These are phyloP conservation scores for Naganishia randhawae DNA, from an alignment of 768 basidiomycete species.

Conservation along the genomic window DNA sequence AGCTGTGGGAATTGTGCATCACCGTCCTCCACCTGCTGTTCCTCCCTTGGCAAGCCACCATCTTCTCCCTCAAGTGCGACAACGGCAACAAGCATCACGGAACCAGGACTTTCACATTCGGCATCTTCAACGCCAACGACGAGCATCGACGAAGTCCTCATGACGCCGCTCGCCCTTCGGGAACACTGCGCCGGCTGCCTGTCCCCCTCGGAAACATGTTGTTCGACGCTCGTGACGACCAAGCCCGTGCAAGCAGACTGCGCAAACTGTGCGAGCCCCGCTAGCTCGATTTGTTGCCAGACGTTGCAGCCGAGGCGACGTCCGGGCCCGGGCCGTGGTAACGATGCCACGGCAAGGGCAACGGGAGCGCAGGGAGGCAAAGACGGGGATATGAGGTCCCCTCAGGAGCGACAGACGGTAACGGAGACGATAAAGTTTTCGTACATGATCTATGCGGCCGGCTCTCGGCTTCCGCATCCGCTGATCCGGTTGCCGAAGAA, in stretches of 20 bases:
- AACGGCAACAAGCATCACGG: slow-evolving; percentile 3
- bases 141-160: neutral
- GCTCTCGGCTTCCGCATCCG: slow-evolving; percentile 45
- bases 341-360: neutral
- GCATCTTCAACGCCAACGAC: slow-evolving; percentile 14
- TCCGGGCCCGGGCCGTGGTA: neutral
- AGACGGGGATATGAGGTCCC: neutral
- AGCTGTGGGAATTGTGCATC: slow-evolving; percentile 21
- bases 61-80: neutral
- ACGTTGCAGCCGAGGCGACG: slow-evolving; percentile 16
- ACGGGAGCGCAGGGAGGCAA: neutral
- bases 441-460: slow-evolving; percentile 49
- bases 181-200: slow-evolving; percentile 20
- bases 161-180: slow-evolving; percentile 9
- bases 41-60: slow-evolving; percentile 15
- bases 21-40: slow-evolving; percentile 17
- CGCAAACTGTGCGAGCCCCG: slow-evolving; percentile 12
- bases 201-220: slow-evolving; percentile 25
- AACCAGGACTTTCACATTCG: slow-evolving; percentile 2
- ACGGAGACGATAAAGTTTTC: slow-evolving; percentile 45
- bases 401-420: slow-evolving; percentile 34
- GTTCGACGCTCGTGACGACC: slow-evolving; percentile 6
- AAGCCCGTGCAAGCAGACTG: slow-evolving; percentile 14
- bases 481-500: slow-evolving; percentile 45
- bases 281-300: slow-evolving; percentile 17